A percentile compares a stretch with the other conserved stretches of the same genome.
Evolutionary conservation across 257 asterid genomes (phyloP).

Genomic region (Craterostigma plantagineum): DNA sequence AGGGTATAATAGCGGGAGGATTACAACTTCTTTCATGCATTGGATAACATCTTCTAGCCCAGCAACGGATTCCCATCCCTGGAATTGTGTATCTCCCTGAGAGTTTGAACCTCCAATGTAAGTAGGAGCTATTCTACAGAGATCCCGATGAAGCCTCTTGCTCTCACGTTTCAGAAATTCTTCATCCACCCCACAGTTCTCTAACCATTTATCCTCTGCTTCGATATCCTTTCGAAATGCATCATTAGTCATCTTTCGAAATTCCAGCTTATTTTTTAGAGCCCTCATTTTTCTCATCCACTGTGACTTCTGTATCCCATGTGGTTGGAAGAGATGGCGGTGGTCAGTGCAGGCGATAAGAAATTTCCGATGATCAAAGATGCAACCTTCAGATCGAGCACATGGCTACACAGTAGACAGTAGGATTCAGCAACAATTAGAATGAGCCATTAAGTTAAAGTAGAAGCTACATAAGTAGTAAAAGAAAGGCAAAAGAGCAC

Average conservation of each 20-base stretch:
- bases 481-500: neutral
- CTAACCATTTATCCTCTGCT: slow-evolving; percentile 94
- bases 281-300: slow-evolving; percentile 56
- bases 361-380: slow-evolving; percentile 93
- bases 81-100: slow-evolving; percentile 29
- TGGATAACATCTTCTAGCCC: slow-evolving; percentile 88
- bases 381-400: slow-evolving; percentile 81
- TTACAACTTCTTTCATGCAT: slow-evolving; percentile 98
- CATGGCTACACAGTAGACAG: slow-evolving; percentile 71
- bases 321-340: slow-evolving; percentile 80
- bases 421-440: too few relatives aligned
- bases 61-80: slow-evolving; percentile 98
- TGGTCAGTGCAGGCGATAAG: slow-evolving; percentile 97
- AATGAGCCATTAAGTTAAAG: too few relatives aligned
- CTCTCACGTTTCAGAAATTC: slow-evolving; percentile 94
- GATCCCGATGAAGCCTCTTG: slow-evolving; percentile 96
- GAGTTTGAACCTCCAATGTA: slow-evolving; percentile 72
- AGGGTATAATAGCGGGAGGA: slow-evolving; percentile 85
- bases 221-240: slow-evolving; percentile 78
- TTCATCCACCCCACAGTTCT: slow-evolving; percentile 98
- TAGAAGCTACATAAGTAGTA: slow-evolving; percentile 2
- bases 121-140: slow-evolving; percentile 76
- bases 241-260: slow-evolving; percentile 61
- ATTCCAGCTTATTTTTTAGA: slow-evolving; percentile 59
- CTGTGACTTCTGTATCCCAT: slow-evolving; percentile 42